Evolutionary conservation across 208 protist genomes (phyloP).

Genomic region (Herpetomonas samuelpessoai): DNA sequence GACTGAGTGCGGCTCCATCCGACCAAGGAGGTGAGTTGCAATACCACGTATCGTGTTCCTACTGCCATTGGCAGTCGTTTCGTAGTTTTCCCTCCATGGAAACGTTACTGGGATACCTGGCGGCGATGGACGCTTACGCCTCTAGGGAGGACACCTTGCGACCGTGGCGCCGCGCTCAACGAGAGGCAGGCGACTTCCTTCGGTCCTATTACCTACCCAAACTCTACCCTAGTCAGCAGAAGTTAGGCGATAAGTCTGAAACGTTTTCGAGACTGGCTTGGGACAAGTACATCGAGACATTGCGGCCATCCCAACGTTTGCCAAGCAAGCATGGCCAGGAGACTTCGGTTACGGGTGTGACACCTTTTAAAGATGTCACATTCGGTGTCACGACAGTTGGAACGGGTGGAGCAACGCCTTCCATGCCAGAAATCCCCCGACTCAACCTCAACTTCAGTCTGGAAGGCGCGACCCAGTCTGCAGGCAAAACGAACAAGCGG

Average conservation of each 20-base stretch:
- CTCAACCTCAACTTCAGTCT: not conserved
- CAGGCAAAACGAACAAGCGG: too few species aligned
- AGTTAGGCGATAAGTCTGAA: too few species aligned
- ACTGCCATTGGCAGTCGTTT: constrained; percentile 52
- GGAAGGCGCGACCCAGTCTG: too few species aligned
- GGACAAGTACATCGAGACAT: not conserved
- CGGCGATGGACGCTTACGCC: constrained; percentile 10
- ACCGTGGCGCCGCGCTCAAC: constrained; percentile 20
- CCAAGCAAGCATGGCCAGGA: not conserved
- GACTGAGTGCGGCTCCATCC: constrained; percentile 6
- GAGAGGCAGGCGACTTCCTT: constrained; percentile 15
- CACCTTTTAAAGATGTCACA: not conserved
- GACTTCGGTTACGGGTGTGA: not conserved
- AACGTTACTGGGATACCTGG: constrained; percentile 24
- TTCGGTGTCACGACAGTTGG: not conserved
- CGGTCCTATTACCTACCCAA: constrained; percentile 5
- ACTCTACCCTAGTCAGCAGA: too few species aligned
- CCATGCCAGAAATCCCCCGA: not conserved
- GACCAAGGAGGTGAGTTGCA: constrained; percentile 21
- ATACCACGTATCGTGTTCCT: constrained; percentile 40
- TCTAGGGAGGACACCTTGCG: constrained; percentile 21
- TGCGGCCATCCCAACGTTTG: not conserved
- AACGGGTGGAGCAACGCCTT: not conserved
- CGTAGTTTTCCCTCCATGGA: constrained; percentile 27
- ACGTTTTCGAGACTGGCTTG: not conserved